Evolutionary conservation across 805 yeast genomes (phyloP).

Genomic region (Zygosaccharomyces gambellarensis): DNA sequence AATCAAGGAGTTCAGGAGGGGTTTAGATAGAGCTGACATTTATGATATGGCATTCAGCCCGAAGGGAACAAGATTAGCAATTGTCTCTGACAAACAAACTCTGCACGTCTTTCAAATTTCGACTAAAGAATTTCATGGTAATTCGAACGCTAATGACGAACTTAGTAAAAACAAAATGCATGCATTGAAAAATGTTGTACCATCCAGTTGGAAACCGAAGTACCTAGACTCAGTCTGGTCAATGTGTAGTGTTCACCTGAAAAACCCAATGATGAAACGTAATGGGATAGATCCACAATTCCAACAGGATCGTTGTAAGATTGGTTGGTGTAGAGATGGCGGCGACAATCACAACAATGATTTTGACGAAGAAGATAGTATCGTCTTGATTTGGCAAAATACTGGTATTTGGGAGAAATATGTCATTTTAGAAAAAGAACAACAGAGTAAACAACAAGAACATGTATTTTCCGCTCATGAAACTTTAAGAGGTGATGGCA

Average conservation of each 20-base stretch:
- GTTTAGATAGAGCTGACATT: constrained; percentile 77
- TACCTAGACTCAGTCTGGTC: constrained; percentile 88
- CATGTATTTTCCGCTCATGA: constrained; percentile 19
- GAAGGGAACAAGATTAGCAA: constrained; percentile 70
- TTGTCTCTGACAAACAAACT: constrained; percentile 83
- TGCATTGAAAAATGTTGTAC: constrained; percentile 51
- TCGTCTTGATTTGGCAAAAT: constrained; percentile 70
- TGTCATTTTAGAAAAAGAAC: constrained; percentile 52
- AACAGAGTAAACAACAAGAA: constrained; percentile 10
- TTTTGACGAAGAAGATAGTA: constrained; percentile 47
- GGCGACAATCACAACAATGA: constrained; percentile 29
- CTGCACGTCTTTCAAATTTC: constrained; percentile 71
- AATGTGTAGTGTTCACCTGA: constrained; percentile 63
- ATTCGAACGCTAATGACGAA: constrained; percentile 7
- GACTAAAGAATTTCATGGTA: constrained; percentile 20
- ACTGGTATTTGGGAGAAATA: constrained; percentile 85
- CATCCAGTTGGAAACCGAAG: constrained; percentile 53
- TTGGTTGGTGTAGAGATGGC: constrained; percentile 29
- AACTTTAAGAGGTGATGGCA: constrained; percentile 14
- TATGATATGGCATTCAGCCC: constrained; percentile 83
- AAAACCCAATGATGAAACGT: constrained; percentile 25
- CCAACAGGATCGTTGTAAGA: constrained; percentile 28
- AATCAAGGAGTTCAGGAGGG: constrained; percentile 83
- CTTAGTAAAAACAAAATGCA: constrained; percentile 48
- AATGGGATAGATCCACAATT: constrained; percentile 23